Evolutionary conservation across 106 monocot genomes (phyloP), one percentile per base, ranked within the genome.

Genomic region (Acorus gramineus): DNA sequence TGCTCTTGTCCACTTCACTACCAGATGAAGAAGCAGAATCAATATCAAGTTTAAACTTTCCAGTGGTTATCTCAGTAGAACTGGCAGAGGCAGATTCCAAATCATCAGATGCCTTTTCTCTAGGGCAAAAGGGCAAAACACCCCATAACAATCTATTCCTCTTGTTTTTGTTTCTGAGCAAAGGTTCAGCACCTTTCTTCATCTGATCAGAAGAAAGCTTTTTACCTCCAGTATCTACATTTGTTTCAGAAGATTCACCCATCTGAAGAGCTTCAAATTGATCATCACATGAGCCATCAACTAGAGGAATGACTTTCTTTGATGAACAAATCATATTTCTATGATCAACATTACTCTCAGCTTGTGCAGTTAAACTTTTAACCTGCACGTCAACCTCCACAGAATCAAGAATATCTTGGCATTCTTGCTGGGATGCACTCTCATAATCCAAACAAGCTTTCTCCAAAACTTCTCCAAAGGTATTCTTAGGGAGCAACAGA

Each of bases 361-460:
- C 47, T 12, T 74, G 57, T 48, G 74, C 78, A 57, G 73, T 74
- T 3, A 58, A 54, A 7, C 14, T 66, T 12, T 75, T 82, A 66
- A 55, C 10, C 59, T 71, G 55, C 3, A 51, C 14, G 8, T 47
- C 60, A 62, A 52, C 73, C 46, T 80, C 80, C 69, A 83, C 61
- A 44, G 95, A 78, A 78, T 96, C 95, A 54, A 96, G 81, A 70
- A 96, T 96, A 64, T 96, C 95, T 55, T 87, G 82, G 64, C 95
- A 90, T 82, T 96, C 95, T 62, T 78, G 59, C 64, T 90, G 87
- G 52, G 95, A 96, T 57, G 80, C 81, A 77, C 10, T 76, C 61
- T 90, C 90, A 83, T 86, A 87, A 76, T 96, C 84, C 63, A 69
- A 8, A 70, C 87, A 76, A 69, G 87, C 95, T 14, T 80, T 78